Percentiles rank a stretch among this genome's conserved stretches.
phyloP scores from a whole-genome alignment of 192 early-diverging fungal genomes.

The Phycomyces nitens region DNA sequence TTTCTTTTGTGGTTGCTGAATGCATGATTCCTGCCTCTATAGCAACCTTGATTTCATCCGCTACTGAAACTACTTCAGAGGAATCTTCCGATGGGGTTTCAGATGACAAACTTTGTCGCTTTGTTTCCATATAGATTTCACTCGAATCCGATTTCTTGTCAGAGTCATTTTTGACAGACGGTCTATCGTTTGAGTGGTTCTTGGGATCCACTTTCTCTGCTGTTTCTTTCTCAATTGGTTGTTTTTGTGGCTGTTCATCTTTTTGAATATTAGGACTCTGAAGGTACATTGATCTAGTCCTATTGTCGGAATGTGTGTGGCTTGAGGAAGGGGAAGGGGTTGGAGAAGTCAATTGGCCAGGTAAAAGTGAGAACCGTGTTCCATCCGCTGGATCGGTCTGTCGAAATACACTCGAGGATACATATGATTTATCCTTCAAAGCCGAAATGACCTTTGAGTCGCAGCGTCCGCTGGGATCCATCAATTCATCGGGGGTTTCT shows the following conservation, averaged over 20 bases:
- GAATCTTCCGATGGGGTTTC: no score
- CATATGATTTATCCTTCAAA: slow-evolving; percentile 26
- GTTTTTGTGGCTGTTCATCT: background rate
- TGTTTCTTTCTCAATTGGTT: background rate
- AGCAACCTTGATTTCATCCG: background rate
- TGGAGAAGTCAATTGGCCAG: background rate
- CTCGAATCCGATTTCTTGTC: no score
- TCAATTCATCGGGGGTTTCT: background rate
- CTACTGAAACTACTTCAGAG: no score
- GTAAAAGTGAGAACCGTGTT: background rate
- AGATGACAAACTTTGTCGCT: no score
- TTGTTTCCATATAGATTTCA: no score
- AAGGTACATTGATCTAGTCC: background rate
- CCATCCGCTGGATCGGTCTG: background rate
- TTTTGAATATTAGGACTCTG: background rate
- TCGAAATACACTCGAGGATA: slow-evolving; percentile 23
- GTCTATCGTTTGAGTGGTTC: no score
- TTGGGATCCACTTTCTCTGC: background rate
- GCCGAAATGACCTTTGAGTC: slow-evolving; percentile 27
- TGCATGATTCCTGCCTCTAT: background rate
- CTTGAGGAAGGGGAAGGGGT: background rate
- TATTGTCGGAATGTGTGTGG: background rate
- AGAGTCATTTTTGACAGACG: no score
- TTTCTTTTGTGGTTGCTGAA: background rate
- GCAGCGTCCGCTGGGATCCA: slow-evolving; percentile 8